A percentile compares a stretch with the other conserved stretches of the same genome.
Evolutionary conservation across 1,284 basidiomycete species (phyloP).

Genomic region (Ganoderma boninense): DNA sequence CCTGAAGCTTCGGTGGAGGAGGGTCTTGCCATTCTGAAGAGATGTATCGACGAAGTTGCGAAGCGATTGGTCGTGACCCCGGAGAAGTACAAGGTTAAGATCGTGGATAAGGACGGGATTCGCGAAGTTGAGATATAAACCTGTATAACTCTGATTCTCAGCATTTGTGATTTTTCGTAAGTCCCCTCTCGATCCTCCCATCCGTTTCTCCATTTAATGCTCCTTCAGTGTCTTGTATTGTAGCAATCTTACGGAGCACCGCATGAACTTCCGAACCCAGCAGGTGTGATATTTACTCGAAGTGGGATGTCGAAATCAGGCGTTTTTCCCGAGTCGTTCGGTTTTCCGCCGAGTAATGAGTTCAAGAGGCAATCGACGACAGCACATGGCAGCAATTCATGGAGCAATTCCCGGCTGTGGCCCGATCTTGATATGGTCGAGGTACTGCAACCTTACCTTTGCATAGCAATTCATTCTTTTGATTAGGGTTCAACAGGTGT

Average conservation of each 20-base stretch:
- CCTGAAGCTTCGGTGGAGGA: conserved; percentile 87
- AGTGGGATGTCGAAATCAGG: no score
- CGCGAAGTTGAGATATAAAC: conserved; percentile 76
- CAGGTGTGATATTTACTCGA: not conserved
- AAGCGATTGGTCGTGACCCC: conserved; percentile 88
- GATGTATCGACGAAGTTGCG: conserved; percentile 90
- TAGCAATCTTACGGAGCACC: conserved; percentile 7
- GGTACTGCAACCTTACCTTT: not conserved
- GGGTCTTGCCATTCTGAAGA: conserved; percentile 83
- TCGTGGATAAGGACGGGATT: conserved; percentile 92
- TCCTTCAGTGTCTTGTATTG: conserved; percentile 1
- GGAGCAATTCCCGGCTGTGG: not conserved
- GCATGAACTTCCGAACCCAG: not conserved
- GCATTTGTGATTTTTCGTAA: conserved; percentile 16
- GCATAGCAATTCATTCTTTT: not conserved
- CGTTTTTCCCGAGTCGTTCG: not conserved
- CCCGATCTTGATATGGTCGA: not conserved
- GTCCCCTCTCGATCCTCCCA: not conserved
- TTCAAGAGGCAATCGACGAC: not conserved
- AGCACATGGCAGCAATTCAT: no score
- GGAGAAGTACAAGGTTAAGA: conserved; percentile 86
- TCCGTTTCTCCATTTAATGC: not conserved
- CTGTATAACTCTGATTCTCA: not conserved
- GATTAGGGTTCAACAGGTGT: not conserved
- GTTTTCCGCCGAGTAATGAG: not conserved